Percentiles rank a stretch among this genome's conserved stretches.
phyloP scores from a whole-genome alignment of 2,329 filamentous ascomycete genomes.

The Clonostachys solani region DNA sequence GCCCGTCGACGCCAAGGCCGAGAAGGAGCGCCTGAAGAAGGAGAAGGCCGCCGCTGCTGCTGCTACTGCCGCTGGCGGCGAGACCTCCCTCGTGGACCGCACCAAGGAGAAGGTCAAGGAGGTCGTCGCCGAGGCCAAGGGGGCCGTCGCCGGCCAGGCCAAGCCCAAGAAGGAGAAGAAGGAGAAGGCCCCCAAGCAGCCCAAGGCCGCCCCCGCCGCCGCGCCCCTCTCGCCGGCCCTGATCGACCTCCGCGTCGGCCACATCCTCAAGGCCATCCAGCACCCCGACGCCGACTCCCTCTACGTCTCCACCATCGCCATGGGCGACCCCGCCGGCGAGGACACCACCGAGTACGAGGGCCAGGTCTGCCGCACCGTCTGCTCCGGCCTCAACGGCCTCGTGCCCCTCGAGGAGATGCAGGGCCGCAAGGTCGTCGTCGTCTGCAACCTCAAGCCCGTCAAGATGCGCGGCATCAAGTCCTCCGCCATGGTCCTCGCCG shows the following conservation, averaged over 20 bases:
- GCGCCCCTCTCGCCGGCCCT: constrained; percentile 77
- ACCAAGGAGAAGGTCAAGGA: constrained; percentile 57
- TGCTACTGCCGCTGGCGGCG: constrained; percentile 43
- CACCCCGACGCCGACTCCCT: constrained; percentile 97
- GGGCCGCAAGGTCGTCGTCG: constrained; percentile 87
- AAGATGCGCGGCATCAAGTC: constrained; percentile 90
- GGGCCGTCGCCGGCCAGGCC: constrained; percentile 22
- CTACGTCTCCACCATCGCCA: constrained; percentile 91
- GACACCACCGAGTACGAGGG: constrained; percentile 91
- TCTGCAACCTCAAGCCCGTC: constrained; percentile 97
- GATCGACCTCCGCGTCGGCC: constrained; percentile 93
- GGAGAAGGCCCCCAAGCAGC: constrained; percentile 76
- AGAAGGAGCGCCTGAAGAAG: constrained; percentile 96
- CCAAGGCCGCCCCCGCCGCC: constrained; percentile 61
- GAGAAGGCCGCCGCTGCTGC: constrained; percentile 74
- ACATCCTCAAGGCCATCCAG: constrained; percentile 92
- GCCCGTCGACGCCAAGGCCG: constrained; percentile 83
- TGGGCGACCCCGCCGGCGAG: constrained; percentile 83
- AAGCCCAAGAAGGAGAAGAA: constrained; percentile 82
- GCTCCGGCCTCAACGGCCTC: constrained; percentile 92
- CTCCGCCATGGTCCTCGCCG: constrained; percentile 88
- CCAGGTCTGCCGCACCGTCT: constrained; percentile 89
- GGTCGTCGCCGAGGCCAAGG: constrained; percentile 46
- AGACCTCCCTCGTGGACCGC: constrained; percentile 49
- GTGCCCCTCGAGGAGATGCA: constrained; percentile 96